Conservation (phyloP, 345 rosid species). For the Aquilaria yunnanensis region DNA sequence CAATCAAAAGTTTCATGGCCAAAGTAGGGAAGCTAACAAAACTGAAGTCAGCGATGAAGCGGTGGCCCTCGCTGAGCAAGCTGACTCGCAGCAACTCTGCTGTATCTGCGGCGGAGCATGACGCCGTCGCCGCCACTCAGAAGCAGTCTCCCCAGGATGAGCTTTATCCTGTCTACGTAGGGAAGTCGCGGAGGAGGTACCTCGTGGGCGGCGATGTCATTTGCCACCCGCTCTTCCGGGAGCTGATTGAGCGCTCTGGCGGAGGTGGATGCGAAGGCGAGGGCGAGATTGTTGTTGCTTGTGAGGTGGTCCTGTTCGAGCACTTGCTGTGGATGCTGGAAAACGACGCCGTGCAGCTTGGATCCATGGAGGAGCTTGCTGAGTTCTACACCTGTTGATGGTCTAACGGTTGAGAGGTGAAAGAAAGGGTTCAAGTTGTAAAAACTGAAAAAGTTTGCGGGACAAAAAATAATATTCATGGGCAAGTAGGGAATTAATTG, state of each 20-base stretch:
- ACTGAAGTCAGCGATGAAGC: constrained; percentile 86
- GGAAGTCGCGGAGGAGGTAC: constrained; percentile 77
- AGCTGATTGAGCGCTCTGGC: constrained; percentile 56
- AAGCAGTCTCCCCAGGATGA: constrained; percentile 8
- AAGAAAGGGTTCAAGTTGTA: neutral
- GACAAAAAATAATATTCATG: neutral
- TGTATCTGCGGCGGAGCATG: constrained; percentile 11
- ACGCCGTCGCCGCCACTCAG: neutral
- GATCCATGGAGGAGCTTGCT: constrained; percentile 65
- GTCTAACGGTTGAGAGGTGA: neutral
- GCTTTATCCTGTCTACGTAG: constrained; percentile 73
- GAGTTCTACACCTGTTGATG: constrained; percentile 58
- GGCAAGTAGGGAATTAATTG: neutral
- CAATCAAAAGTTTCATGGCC: constrained; percentile 39
- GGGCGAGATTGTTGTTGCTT: constrained; percentile 46
- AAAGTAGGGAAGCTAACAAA: constrained; percentile 66
- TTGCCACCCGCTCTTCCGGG: constrained; percentile 75
- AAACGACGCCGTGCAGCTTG: constrained; percentile 40
- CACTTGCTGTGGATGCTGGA: constrained; percentile 95
- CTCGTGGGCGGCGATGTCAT: constrained; percentile 46
- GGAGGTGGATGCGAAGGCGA: constrained; percentile 16
- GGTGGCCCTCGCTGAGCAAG: constrained; percentile 75
- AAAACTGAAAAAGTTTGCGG: neutral
- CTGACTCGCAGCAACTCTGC: constrained; percentile 23
- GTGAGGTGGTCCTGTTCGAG: constrained; percentile 92